Evolutionary conservation across 306 rosid genomes (phyloP), one percentile per base, ranked within the genome.

Genomic region (Oxytropis ochrocephala): DNA sequence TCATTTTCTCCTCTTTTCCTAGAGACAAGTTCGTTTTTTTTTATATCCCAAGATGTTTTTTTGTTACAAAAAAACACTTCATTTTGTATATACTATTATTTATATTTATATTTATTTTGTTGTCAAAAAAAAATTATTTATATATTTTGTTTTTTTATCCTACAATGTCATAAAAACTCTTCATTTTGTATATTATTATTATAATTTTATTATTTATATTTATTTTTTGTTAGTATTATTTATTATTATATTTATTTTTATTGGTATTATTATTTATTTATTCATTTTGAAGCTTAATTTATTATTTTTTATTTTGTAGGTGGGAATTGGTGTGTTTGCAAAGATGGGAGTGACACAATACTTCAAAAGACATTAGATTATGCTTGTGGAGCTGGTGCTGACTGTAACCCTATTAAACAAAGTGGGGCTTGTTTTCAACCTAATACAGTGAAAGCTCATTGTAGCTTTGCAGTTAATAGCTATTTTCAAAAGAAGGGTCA

Each of bases 351-450:
- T 5, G 91, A 83, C 10, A 3, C 65, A 6, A 56, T 52, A 3
- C 71, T 85, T 1, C 95, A 88, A 56, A 88, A 79, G 74, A 60
- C 91, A 2, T 10, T 88, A 64, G 95, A 85, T 70, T 85, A 77
- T 58, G 95, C 95, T 2, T 88, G 95, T 77, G 95, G 95, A 77
- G 85, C 88, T 39, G 95, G 95, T 10, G 95, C 87, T 60, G 95
- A 88, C 61, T 88, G 95, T 44, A 69, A 46, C 80, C 75, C 90
- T 5, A 49, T 81, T 19, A 77, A 81, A 50, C 68, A 69, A 70
- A 66, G 19, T 2, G 90, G 80, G 0, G 66, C 21, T 11, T 88
- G 95, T 79, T 88, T 44, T 66, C 51, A 77, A 21, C 95, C 95
- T 3, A 78, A 85, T 78, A 69, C 67, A 12, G 78, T 88, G 3